A percentile compares a stretch with the other conserved stretches of the same genome.
These are phyloP conservation scores for Hansenula anomala DNA, from an alignment of 1,139 yeast species.

Conservation along the genomic window DNA sequence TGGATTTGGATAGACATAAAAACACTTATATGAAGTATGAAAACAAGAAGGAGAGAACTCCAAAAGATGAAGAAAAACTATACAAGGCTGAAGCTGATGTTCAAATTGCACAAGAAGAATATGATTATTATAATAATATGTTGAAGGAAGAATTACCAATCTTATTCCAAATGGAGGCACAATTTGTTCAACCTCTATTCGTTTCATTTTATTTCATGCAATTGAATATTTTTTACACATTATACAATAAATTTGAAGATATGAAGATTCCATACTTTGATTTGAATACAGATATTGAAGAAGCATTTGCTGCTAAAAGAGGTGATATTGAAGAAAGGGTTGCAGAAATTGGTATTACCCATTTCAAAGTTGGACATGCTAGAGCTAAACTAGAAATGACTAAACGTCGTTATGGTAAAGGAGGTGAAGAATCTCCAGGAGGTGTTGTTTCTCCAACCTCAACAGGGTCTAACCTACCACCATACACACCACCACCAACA, in stretches of 20 bases:
- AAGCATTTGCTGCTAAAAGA: conserved; percentile 73
- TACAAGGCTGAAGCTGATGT: conserved; percentile 87
- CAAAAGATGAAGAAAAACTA: conserved; percentile 87
- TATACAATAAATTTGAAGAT: conserved; percentile 88
- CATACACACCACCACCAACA: conserved; percentile 1
- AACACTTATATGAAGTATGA: conserved; percentile 67
- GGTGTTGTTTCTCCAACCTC: conserved; percentile 25
- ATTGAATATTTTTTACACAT: conserved; percentile 88
- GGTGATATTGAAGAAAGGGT: conserved; percentile 89
- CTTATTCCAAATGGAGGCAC: conserved; percentile 82
- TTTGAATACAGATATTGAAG: conserved; percentile 73
- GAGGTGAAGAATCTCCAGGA: conserved; percentile 31
- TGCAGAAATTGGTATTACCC: conserved; percentile 82
- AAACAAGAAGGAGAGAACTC: conserved; percentile 73
- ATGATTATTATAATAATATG: conserved; percentile 92
- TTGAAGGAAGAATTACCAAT: conserved; percentile 85
- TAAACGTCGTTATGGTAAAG: conserved; percentile 64
- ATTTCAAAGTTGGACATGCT: conserved; percentile 86
- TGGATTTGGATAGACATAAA: conserved; percentile 86
- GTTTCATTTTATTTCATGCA: conserved; percentile 97
- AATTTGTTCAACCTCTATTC: conserved; percentile 88
- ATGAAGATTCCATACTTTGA: conserved; percentile 96
- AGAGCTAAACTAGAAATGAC: conserved; percentile 79
- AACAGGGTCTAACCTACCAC: conserved; percentile 23
- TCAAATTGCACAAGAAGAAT: conserved; percentile 91